phyloP scores from a whole-genome alignment of 2,329 filamentous ascomycete species.

The Alternaria ventricosa region DNA sequence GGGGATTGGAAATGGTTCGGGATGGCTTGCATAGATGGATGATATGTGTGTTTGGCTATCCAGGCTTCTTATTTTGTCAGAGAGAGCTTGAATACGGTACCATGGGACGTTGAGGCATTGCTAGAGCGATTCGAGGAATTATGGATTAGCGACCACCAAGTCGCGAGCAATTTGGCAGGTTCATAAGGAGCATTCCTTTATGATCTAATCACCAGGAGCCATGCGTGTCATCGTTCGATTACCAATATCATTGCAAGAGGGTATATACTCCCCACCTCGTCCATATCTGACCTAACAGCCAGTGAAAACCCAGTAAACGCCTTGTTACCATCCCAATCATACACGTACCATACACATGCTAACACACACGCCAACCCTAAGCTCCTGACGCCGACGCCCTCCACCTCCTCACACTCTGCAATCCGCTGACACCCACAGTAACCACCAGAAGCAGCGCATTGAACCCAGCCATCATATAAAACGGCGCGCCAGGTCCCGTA shows the following conservation, averaged over 20 bases:
- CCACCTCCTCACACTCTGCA: constrained; percentile 19
- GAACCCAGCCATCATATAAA: constrained; percentile 92
- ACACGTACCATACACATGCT: neutral
- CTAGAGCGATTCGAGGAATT: neutral
- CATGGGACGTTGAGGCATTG: neutral
- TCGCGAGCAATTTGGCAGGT: neutral
- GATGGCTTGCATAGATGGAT: neutral
- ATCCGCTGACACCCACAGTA: constrained; percentile 25
- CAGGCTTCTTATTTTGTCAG: neutral
- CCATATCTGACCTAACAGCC: neutral
- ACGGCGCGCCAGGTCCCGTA: constrained; percentile 76
- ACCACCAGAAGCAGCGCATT: constrained; percentile 74
- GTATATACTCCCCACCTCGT: neutral
- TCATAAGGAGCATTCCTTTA: neutral
- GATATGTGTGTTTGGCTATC: neutral
- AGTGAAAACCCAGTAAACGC: neutral
- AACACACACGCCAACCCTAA: neutral
- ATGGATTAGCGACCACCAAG: neutral
- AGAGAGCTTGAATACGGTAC: neutral
- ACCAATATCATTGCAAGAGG: neutral
- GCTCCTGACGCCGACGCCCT: neutral
- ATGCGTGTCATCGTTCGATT: neutral
- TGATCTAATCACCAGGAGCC: neutral
- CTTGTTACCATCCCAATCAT: neutral
- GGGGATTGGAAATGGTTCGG: neutral